Evolutionary conservation across 257 asterid species (phyloP).

Genomic region (Primulina huaijiensis): DNA sequence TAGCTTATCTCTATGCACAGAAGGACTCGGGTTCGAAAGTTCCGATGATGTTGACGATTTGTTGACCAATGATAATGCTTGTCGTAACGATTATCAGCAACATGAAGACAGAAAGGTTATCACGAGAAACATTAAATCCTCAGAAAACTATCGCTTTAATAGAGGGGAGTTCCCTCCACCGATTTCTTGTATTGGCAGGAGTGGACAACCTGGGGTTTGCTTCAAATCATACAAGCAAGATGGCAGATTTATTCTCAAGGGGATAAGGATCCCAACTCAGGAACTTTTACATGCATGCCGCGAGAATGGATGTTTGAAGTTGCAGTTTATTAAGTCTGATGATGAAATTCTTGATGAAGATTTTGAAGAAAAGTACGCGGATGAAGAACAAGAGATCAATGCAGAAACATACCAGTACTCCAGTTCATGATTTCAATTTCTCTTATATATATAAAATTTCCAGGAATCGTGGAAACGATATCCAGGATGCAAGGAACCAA

Average conservation of each 20-base stretch:
- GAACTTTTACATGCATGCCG: constrained; percentile 83
- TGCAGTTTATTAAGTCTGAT: constrained; percentile 66
- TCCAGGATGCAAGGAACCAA: too few species aligned
- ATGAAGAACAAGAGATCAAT: not conserved
- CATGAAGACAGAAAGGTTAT: constrained; percentile 28
- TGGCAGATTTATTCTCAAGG: constrained; percentile 80
- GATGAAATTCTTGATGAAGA: constrained; percentile 52
- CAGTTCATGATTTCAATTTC: not conserved
- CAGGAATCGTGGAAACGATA: too few species aligned
- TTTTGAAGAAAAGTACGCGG: not conserved
- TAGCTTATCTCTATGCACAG: constrained; percentile 70
- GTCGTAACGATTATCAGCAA: constrained; percentile 22
- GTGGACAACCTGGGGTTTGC: constrained; percentile 85
- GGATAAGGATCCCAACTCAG: constrained; percentile 72
- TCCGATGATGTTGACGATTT: constrained; percentile 75
- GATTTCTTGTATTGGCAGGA: constrained; percentile 71
- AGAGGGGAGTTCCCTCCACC: constrained; percentile 71
- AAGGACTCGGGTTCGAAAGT: constrained; percentile 84
- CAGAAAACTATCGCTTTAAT: constrained; percentile 8
- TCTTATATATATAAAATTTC: not conserved
- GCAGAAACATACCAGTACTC: not conserved
- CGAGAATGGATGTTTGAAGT: constrained; percentile 78
- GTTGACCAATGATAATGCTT: constrained; percentile 23
- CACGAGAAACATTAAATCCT: constrained; percentile 14
- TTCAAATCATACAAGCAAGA: constrained; percentile 60